phyloP scores from a whole-genome alignment of 768 basidiomycete genomes.

The Kwoniella shandongensis region DNA sequence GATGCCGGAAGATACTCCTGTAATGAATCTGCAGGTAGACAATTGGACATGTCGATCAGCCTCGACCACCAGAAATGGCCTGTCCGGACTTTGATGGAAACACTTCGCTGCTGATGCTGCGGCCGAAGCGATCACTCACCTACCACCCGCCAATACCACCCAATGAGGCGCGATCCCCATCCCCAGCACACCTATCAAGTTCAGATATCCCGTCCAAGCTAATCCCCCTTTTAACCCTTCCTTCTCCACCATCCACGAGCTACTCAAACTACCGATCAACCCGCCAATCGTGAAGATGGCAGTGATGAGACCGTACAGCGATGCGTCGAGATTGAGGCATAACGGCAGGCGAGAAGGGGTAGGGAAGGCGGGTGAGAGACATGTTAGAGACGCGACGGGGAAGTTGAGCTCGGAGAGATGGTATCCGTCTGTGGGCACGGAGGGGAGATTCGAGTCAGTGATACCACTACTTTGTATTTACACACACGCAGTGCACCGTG shows the following conservation, averaged over 20 bases:
- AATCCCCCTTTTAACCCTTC: conserved; percentile 42
- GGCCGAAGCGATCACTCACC: conserved; percentile 40
- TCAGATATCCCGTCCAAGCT: conserved; percentile 47
- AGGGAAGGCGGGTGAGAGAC: conserved; percentile 56
- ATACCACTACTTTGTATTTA: neutral
- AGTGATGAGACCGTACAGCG: conserved; percentile 78
- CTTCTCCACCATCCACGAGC: conserved; percentile 36
- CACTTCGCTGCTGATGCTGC: neutral
- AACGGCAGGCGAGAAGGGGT: conserved; percentile 58
- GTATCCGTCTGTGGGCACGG: conserved; percentile 65
- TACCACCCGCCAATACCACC: conserved; percentile 37
- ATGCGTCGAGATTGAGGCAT: conserved; percentile 77
- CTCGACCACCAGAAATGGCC: no score
- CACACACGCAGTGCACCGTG: neutral
- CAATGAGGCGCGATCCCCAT: conserved; percentile 48
- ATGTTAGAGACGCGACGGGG: conserved; percentile 73
- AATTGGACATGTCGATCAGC: no score
- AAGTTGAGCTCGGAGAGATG: conserved; percentile 91
- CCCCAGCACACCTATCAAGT: conserved; percentile 38
- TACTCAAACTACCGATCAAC: conserved; percentile 60
- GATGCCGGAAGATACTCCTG: conserved; percentile 45
- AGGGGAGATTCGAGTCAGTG: conserved; percentile 7
- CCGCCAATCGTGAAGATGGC: conserved; percentile 86
- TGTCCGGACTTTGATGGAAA: no score
- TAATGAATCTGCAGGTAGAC: conserved; percentile 33